A percentile compares a stretch with the other conserved stretches of the same genome.
Conservation (phyloP, 257 asterid species). For the Solanum rostratum region DNA sequence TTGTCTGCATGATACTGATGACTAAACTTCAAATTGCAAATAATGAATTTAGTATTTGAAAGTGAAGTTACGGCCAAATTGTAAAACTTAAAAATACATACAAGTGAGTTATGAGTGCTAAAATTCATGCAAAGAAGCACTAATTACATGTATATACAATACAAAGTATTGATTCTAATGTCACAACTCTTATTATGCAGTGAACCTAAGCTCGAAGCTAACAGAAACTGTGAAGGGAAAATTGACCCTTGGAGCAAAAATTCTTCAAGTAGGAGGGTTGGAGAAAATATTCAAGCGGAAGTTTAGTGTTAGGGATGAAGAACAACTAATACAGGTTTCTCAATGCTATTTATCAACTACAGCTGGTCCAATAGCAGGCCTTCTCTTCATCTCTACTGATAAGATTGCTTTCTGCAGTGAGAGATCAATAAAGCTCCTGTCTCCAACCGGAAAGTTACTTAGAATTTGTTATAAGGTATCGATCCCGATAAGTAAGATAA, state of each 20-base stretch:
- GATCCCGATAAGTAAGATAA: slow-evolving; percentile 26
- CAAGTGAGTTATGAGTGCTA: background rate
- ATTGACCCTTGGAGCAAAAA: slow-evolving; percentile 31
- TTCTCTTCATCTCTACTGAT: slow-evolving; percentile 7
- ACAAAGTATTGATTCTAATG: background rate
- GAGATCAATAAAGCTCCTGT: slow-evolving; percentile 1
- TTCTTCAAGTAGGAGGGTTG: slow-evolving; percentile 11
- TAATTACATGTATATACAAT: background rate
- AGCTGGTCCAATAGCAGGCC: slow-evolving; percentile 5
- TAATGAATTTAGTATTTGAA: background rate
- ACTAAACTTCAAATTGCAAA: background rate
- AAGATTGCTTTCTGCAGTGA: slow-evolving; percentile 9
- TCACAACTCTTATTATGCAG: slow-evolving; percentile 7
- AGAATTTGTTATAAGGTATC: slow-evolving; percentile 10
- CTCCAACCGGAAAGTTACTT: slow-evolving; percentile 1
- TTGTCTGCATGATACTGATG: background rate
- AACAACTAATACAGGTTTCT: slow-evolving; percentile 9
- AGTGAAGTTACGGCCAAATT: background rate
- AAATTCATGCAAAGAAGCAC: background rate
- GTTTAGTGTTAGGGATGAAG: background rate
- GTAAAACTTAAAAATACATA: background rate
- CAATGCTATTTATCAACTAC: slow-evolving; percentile 6
- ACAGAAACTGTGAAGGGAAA: slow-evolving; percentile 39
- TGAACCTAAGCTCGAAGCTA: slow-evolving; percentile 30
- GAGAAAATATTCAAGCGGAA: slow-evolving; percentile 4